Evolutionary conservation across 192 early-diverging fungal species (phyloP), one percentile per base, ranked within the genome.

Genomic region (Coemansia sp.): DNA sequence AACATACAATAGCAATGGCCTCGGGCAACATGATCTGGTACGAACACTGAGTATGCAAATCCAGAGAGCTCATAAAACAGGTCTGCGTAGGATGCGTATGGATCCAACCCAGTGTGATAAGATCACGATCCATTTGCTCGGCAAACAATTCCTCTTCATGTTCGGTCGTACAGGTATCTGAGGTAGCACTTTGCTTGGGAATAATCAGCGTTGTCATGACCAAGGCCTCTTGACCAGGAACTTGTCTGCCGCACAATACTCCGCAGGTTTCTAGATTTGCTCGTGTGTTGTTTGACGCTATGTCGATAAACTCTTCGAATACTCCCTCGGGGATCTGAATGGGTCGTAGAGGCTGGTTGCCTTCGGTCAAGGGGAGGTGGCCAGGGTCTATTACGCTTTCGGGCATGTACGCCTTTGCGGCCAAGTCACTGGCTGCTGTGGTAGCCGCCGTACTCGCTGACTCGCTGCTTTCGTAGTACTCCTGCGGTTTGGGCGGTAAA

Each of bases 61-160:
- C 93, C 9, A 95, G 82, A 4, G 92, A 94, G 58, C 86, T 88
- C 86, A 95, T 84, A 56, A 95, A 95, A 58, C 93, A 94, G 5
- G 93, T 84, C 71, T 95, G 93, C n/a, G 89, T 85, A 17, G 93
- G 93, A 65, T 94, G 91, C 3, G 90, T 93, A 72, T 92, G 90
- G 39, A 92, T 90, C 93, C 93, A 95, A 19, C 93, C 93, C 29
- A 94, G 60, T 7, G 90, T 88, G 37, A 95, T 66, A 34, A 95
- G 54, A 9, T 94, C 84, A 20, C 83, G 57, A 23, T 81, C 65
- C 46, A 84, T 84, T 53, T 88, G 86, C 55, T 80, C 85, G 32
- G 84, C 84, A 72, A 92, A 85, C 19, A 94, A 38, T 32, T 91
- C 90, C 60, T 90, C 87, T 65, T 95, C 93, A 33, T 90, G 83